Base-by-base conservation (phyloP, 2,329 filamentous ascomycete genomes). In the Calonectria hawksworthii region DNA sequence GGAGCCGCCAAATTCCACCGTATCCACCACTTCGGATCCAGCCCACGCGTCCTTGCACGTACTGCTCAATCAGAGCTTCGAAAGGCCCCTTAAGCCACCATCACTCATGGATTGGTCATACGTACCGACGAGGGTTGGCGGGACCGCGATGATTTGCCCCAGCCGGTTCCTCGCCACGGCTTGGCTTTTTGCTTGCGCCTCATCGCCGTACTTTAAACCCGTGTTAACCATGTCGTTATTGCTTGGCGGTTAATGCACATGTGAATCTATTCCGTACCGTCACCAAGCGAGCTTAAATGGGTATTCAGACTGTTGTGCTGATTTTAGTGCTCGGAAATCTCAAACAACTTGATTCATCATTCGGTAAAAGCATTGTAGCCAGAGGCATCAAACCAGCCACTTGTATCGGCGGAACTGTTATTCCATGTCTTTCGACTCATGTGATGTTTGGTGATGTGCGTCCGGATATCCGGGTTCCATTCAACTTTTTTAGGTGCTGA, bases 221-320 rank as follows among this genome's bases (percentile, higher is more conserved):
- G 56, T 61, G 56, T 61, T 61, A 23, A 61, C 47, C 23, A 68
- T 77, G 77, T 75, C 75, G 70, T 77, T 71, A 18, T 65, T 78
- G 28, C 44, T 65, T 65, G 61, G 61, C 61, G 41, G 23, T n/a
- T 23, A 50, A 65, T 61, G 56, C 56, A 61, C 32, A 23, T 36
- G 18, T 26, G n/a, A 61, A 36, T 34, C 7, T 38, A 28, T 61
- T 26, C 13, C 23, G 32, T 18, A 28, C 23, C 21, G 23, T 61
- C 32, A 23, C 26, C 14, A 59, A 6, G 56, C 36, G 34, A 61
- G 56, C 13, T 16, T 23, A 23, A 16, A 16, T 14, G 6, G 11
- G 21, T 23, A 38, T 61, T 38, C 16, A 21, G 34, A 2, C 13
- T n/a, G n/a, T 36, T 36, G 34, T 56, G n/a, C 26, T 52, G 21